These are phyloP conservation scores for Zygoascus meyerae DNA, from an alignment of 1,139 yeast species.

Conservation along the genomic window DNA sequence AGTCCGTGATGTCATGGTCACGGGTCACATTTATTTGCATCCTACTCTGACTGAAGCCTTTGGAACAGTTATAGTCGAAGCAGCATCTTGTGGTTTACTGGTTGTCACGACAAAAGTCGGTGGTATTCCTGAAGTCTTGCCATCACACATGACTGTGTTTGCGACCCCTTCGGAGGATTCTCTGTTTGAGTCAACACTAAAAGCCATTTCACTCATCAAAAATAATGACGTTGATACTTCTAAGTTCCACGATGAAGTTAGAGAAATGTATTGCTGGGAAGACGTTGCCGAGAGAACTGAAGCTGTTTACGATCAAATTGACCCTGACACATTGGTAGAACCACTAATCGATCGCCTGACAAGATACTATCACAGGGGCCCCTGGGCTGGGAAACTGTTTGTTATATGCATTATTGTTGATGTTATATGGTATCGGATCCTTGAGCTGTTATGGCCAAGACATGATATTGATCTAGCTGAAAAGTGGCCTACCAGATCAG, in stretches of 20 bases:
- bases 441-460: slow-evolving; percentile 70
- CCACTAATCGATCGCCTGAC: slow-evolving; percentile 50
- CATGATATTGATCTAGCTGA: slow-evolving; percentile 61
- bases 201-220: slow-evolving; percentile 57
- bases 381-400: slow-evolving; percentile 79
- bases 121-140: slow-evolving; percentile 95
- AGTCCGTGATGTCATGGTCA: slow-evolving; percentile 87
- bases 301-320: slow-evolving; percentile 59
- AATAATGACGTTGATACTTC: slow-evolving; percentile 62
- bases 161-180: slow-evolving; percentile 85
- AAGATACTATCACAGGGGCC: slow-evolving; percentile 67
- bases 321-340: slow-evolving; percentile 40
- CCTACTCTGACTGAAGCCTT: slow-evolving; percentile 96
- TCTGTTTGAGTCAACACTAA: slow-evolving; percentile 58
- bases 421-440: slow-evolving; percentile 51
- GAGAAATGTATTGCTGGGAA: slow-evolving; percentile 86
- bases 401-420: slow-evolving; percentile 77
- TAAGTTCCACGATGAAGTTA: slow-evolving; percentile 70
- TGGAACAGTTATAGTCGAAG: slow-evolving; percentile 96
- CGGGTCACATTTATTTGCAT: slow-evolving; percentile 90
- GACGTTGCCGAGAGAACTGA: slow-evolving; percentile 86
- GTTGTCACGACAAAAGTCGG: slow-evolving; percentile 97
- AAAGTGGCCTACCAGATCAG: slow-evolving; percentile 58
- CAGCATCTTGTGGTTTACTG: slow-evolving; percentile 90
- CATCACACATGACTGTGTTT: slow-evolving; percentile 87